Evolutionary conservation across 305 asterid species (phyloP).

Genomic region (Rubia peregrina): DNA sequence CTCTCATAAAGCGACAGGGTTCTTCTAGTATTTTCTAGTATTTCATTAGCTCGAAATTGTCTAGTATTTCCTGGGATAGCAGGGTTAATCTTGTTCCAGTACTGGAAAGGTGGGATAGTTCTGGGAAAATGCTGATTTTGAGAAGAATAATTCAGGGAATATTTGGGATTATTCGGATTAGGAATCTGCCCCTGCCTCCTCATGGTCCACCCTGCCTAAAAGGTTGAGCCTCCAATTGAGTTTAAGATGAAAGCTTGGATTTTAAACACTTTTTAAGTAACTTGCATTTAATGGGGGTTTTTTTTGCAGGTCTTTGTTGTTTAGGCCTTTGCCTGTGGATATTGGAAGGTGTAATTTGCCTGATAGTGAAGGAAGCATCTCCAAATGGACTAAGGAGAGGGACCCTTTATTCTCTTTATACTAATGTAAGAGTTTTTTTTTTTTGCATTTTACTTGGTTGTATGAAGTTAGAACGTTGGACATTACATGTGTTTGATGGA

Average conservation of each 20-base stretch:
- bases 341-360: conserved; percentile 80
- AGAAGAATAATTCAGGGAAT: conserved; percentile 36
- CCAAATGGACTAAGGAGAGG: conserved; percentile 55
- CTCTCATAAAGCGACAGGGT: too few relatives aligned
- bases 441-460: neutral
- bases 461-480: neutral
- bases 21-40: too few relatives aligned
- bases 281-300: neutral
- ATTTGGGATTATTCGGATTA: conserved; percentile 67
- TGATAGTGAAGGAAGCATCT: conserved; percentile 71
- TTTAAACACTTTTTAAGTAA: neutral
- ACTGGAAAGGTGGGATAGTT: too few relatives aligned
- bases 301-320: conserved; percentile 59
- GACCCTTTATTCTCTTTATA: conserved; percentile 63
- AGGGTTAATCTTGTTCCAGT: too few relatives aligned
- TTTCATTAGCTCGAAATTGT: too few relatives aligned
- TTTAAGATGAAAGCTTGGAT: neutral
- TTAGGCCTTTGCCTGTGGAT: conserved; percentile 81
- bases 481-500: neutral
- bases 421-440: conserved; percentile 47
- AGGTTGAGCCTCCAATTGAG: conserved; percentile 31
- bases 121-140: conserved; percentile 40
- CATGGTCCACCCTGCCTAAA: conserved; percentile 87
- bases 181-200: conserved; percentile 86
- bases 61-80: too few relatives aligned